Percentiles rank a stretch among this genome's conserved stretches.
phyloP scores from a whole-genome alignment of 305 asterid species.

The Nicotiana rustica region DNA sequence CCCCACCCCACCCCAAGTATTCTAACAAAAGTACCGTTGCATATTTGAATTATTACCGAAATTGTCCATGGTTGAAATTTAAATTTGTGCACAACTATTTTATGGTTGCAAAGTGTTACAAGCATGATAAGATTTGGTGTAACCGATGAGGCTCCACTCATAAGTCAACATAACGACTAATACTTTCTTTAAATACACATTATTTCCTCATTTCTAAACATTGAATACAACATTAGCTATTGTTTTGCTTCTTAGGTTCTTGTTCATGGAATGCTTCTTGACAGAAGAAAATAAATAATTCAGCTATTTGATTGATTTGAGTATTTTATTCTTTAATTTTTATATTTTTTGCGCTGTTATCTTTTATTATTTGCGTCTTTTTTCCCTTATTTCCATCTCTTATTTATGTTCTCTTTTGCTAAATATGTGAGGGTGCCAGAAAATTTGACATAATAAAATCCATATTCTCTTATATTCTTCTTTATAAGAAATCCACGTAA shows the following conservation, averaged over 20 bases:
- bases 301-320: too few species aligned
- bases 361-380: too few species aligned
- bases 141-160: neutral
- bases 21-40: conserved; percentile 1
- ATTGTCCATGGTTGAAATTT: neutral
- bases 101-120: neutral
- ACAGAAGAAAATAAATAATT: too few species aligned
- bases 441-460: neutral
- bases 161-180: neutral
- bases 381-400: neutral
- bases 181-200: neutral
- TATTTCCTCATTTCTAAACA: neutral
- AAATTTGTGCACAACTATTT: neutral
- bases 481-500: neutral
- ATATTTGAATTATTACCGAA: neutral
- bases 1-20: neutral
- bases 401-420: neutral
- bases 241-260: neutral
- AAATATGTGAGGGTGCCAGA: neutral
- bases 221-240: neutral
- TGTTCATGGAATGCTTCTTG: neutral
- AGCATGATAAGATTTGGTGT: conserved; percentile 11
- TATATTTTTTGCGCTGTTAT: too few species aligned
- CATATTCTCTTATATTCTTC: neutral
- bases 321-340: too few species aligned